Evolutionary conservation across 192 early-diverging fungal genomes (phyloP).

Genomic region (Coemansia sp.): DNA sequence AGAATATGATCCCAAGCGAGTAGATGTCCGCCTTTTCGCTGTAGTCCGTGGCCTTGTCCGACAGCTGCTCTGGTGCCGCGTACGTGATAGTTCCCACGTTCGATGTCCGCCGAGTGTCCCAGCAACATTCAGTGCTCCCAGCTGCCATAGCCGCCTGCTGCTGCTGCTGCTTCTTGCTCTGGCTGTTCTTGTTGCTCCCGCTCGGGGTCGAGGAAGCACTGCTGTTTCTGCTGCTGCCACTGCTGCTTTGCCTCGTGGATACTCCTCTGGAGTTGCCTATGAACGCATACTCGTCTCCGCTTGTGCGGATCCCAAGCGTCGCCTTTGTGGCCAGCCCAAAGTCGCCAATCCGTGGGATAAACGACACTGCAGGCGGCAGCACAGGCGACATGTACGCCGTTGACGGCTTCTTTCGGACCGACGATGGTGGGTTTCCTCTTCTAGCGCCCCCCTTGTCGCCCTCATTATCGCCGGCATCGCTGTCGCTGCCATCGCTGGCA

Average conservation of each 20-base stretch:
- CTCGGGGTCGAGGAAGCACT: background rate
- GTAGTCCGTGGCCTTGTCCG: constrained; percentile 50
- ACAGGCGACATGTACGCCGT: background rate
- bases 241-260: background rate
- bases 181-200: background rate
- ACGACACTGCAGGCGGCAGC: constrained; percentile 29
- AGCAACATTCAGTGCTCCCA: background rate
- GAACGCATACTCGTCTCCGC: constrained; percentile 42
- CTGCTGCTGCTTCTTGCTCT: background rate
- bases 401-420: background rate
- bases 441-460: background rate
- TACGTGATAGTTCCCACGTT: constrained; percentile 94
- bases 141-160: background rate
- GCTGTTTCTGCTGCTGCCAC: background rate
- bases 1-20: constrained; percentile 93
- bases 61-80: constrained; percentile 66
- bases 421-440: background rate
- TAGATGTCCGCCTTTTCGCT: constrained; percentile 90
- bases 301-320: constrained; percentile 32
- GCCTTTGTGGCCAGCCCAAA: constrained; percentile 87
- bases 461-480: no score
- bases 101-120: constrained; percentile 67
- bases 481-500: background rate
- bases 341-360: constrained; percentile 78
- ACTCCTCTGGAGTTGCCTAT: constrained; percentile 25